Base-by-base conservation (phyloP, 1,139 yeast genomes). In the Wickerhamiella infanticola region DNA sequence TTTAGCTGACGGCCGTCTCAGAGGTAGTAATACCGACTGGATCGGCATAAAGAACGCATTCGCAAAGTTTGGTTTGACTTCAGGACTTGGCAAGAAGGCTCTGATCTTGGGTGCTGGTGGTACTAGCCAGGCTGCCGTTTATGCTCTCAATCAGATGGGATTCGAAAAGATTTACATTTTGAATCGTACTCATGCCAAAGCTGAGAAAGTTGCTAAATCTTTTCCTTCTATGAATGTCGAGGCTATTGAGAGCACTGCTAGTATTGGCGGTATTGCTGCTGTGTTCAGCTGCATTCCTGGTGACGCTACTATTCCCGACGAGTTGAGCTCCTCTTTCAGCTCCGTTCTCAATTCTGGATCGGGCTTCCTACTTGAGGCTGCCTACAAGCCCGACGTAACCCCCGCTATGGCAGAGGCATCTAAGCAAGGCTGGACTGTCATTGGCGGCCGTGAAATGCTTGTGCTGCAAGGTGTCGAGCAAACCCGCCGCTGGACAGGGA, bases 1-100 rank as follows among this genome's bases (percentile, higher is more conserved):
- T 31, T 42, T 61, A 13, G 24, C 13, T n/a, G 44, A 38, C 29
- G 79, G 77, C 9, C 69, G 70, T 51, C 73, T 80, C 46, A 63
- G 66, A 47, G 98, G 97, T 50, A 93, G 84, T 56, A 93, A 93
- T 65, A 93, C 99, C 41, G 99, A 93, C 63, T 90, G 95, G 95
- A 67, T 79, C 47, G 99, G 98, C 24, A 82, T 93, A 54, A 71
- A 70, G 42, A 73, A 80, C 52, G 75, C 95, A 1, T 77, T 85
- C 55, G 45, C 51, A 5, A 41, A 40, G 45, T 27, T 36, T 24
- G 57, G 57, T 23, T 46, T 52, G 9, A 37, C 42, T 9, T 42
- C 50, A 3, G 52, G 49, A 3, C 39, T 41, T 3, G 49, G 47
- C 25, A 41, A 45, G 8, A 55, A 47, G n/a, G 66, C 56, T 2